Evolutionary conservation across 768 basidiomycete genomes (phyloP).

Genomic region (Boletus pseudopeckii): DNA sequence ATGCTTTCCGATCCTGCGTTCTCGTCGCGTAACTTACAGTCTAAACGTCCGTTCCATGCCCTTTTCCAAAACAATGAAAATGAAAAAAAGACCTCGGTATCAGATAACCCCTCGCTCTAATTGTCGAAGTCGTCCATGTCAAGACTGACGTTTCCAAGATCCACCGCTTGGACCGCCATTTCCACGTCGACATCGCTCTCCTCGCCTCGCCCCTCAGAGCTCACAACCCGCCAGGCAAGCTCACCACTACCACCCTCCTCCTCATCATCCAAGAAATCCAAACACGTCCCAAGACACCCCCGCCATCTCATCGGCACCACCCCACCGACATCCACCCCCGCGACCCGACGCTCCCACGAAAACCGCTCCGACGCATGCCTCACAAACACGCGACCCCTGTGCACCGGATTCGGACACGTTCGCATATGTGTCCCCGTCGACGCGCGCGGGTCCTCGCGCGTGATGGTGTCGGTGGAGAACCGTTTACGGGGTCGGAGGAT

Average conservation of each 20-base stretch:
- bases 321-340: constrained; percentile 50
- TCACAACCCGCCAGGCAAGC: background rate
- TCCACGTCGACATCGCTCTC: constrained; percentile 15
- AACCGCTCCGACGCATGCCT: constrained; percentile 57
- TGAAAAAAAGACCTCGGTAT: background rate
- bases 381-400: constrained; percentile 42
- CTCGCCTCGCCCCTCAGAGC: background rate
- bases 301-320: constrained; percentile 63
- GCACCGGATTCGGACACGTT: constrained; percentile 44
- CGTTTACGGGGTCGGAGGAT: constrained; percentile 26
- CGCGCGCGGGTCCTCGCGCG: background rate
- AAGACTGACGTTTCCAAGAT: constrained; percentile 14
- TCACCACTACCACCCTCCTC: background rate
- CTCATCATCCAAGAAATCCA: constrained; percentile 50
- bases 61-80: background rate
- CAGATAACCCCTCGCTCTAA: background rate
- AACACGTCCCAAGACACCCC: constrained; percentile 61
- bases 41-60: constrained; percentile 2
- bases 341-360: constrained; percentile 60
- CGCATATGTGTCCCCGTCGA: constrained; percentile 21
- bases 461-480: constrained; percentile 7
- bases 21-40: background rate
- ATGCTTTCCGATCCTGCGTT: background rate
- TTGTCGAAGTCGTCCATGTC: constrained; percentile 29
- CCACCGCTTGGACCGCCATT: constrained; percentile 19